A percentile compares a stretch with the other conserved stretches of the same genome.
These are phyloP conservation scores for Mucor sp. DNA, from an alignment of 371 early-diverging fungal genomes.

Conservation along the genomic window DNA sequence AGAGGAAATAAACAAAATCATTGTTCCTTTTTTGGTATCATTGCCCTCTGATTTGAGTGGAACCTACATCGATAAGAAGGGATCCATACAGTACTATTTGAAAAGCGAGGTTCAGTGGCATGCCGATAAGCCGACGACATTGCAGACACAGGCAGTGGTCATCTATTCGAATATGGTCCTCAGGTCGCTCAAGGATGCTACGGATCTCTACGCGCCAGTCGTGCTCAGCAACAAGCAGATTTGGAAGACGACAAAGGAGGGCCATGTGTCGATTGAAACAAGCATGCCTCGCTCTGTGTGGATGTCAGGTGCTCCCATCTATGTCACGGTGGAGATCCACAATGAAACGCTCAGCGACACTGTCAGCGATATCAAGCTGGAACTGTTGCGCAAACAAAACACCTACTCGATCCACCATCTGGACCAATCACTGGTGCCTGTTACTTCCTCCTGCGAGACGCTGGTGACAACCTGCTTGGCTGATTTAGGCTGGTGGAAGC, in stretches of 20 bases:
- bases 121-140: background rate
- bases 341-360: slow-evolving; percentile 13
- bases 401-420: background rate
- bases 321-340: slow-evolving; percentile 21
- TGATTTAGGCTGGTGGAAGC: slow-evolving; percentile 33
- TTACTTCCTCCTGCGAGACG: slow-evolving; percentile 25
- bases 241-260: slow-evolving; percentile 4
- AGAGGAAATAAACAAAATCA: slow-evolving; percentile 3
- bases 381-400: slow-evolving; percentile 31
- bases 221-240: background rate
- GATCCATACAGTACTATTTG: slow-evolving; percentile 28
- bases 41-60: slow-evolving; percentile 14
- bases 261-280: slow-evolving; percentile 17
- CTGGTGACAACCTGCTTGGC: slow-evolving; percentile 12
- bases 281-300: slow-evolving; percentile 29
- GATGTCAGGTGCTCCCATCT: slow-evolving; percentile 38
- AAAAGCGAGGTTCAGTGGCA: slow-evolving; percentile 21
- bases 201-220: background rate
- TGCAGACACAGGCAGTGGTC: background rate
- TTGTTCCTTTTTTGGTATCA: slow-evolving; percentile 2
- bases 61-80: slow-evolving; percentile 31
- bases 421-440: slow-evolving; percentile 2
- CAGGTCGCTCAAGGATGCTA: slow-evolving; percentile 8
- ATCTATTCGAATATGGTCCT: slow-evolving; percentile 1
- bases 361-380: slow-evolving; percentile 28